phyloP scores from a whole-genome alignment of 306 rosid species.

The Gastrolobium bilobum region DNA sequence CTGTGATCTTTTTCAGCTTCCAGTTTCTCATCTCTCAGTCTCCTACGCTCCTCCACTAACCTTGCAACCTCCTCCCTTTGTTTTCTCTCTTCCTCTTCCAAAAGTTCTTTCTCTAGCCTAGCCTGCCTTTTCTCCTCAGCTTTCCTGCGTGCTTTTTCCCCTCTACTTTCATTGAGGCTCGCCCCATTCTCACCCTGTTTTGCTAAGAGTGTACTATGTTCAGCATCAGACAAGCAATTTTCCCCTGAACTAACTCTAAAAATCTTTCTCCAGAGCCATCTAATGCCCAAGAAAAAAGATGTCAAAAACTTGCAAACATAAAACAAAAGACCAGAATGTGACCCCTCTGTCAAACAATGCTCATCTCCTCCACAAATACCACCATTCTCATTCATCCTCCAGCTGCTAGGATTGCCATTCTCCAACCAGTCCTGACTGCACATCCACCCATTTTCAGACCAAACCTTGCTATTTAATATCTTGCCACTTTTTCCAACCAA shows the following conservation, averaged over 20 bases:
- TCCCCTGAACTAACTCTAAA: conserved; percentile 83
- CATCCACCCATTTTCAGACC: conserved; percentile 96
- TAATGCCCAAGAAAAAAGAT: conserved; percentile 81
- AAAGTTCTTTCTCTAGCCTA: conserved; percentile 90
- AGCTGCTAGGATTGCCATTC: conserved; percentile 69
- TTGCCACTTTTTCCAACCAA: conserved; percentile 92
- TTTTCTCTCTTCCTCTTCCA: conserved; percentile 98
- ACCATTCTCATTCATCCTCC: conserved; percentile 73
- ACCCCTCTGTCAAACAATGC: conserved; percentile 85
- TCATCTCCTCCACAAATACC: conserved; percentile 80
- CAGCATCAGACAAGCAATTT: conserved; percentile 82
- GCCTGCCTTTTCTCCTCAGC: conserved; percentile 99
- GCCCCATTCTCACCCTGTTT: conserved; percentile 84
- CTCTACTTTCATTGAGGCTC: conserved; percentile 80
- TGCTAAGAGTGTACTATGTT: conserved; percentile 71
- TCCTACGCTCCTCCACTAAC: conserved; percentile 97
- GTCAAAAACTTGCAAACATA: conserved; percentile 80
- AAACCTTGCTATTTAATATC: conserved; percentile 83
- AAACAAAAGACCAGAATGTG: conserved; percentile 79
- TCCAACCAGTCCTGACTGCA: conserved; percentile 94
- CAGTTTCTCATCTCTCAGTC: conserved; percentile 85
- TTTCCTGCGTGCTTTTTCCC: conserved; percentile 95
- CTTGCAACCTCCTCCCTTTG: conserved; percentile 99
- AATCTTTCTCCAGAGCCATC: conserved; percentile 95
- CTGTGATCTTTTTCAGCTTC: conserved; percentile 81